Evolutionary conservation across 768 basidiomycete genomes (phyloP).

Genomic region (Glaciozyma martinii): DNA sequence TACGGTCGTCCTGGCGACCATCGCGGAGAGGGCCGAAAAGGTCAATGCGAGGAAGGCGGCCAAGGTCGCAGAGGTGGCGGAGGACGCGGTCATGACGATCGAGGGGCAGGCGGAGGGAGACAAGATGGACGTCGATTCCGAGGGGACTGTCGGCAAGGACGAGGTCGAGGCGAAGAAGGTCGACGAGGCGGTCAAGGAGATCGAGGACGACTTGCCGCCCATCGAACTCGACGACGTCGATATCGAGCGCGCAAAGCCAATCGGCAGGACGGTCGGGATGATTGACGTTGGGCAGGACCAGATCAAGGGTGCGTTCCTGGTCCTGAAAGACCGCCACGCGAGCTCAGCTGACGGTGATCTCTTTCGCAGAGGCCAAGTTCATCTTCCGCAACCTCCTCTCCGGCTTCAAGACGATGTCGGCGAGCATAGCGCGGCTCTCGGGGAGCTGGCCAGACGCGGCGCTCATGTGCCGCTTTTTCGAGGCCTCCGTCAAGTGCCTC

Average conservation of each 20-base stretch:
- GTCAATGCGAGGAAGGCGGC: constrained; percentile 5
- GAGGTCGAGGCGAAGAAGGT: constrained; percentile 37
- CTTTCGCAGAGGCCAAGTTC: constrained; percentile 63
- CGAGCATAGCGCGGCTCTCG: constrained; percentile 67
- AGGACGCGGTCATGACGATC: not conserved
- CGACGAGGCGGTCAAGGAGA: constrained; percentile 5
- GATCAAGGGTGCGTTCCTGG: constrained; percentile 54
- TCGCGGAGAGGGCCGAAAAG: constrained; percentile 10
- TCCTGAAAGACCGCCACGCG: not conserved
- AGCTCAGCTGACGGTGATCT: not conserved
- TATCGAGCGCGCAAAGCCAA: constrained; percentile 78
- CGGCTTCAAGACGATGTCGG: constrained; percentile 71
- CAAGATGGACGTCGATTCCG: constrained; percentile 9
- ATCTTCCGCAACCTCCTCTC: constrained; percentile 82
- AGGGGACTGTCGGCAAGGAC: constrained; percentile 11
- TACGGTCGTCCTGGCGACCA: constrained; percentile 3
- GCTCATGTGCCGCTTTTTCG: constrained; percentile 79
- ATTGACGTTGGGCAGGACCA: constrained; percentile 74
- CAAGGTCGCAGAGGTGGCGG: not conserved
- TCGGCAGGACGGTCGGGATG: constrained; percentile 65
- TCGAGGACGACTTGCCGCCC: constrained; percentile 21
- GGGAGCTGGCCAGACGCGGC: constrained; percentile 68
- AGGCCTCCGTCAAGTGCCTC: constrained; percentile 74
- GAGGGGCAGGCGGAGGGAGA: not conserved
- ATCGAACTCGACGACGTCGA: constrained; percentile 50